These are phyloP conservation scores for Clitocybe nebularis DNA, from an alignment of 1,284 basidiomycete species.

Conservation along the genomic window DNA sequence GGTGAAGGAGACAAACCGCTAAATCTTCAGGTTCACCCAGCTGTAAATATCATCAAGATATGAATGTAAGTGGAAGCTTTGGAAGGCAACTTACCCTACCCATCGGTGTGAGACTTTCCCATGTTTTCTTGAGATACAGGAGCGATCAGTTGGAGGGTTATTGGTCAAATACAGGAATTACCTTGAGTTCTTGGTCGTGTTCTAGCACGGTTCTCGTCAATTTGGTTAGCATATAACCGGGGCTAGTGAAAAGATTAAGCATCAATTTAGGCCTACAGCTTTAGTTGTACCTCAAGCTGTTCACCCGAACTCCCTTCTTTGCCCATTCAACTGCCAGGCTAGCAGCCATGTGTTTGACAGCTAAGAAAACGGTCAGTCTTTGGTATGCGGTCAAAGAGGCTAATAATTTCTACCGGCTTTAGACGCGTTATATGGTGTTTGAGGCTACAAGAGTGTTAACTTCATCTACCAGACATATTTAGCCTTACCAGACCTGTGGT, in stretches of 20 bases:
- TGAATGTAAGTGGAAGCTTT: slow-evolving; percentile 5
- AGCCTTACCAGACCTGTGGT: slow-evolving; percentile 61
- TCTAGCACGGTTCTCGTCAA: slow-evolving; percentile 78
- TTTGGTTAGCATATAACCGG: slow-evolving; percentile 89
- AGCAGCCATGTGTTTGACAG: slow-evolving; percentile 86
- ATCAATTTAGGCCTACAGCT: neutral
- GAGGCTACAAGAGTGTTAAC: slow-evolving; percentile 46
- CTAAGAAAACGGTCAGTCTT: slow-evolving; percentile 28
- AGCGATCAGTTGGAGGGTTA: slow-evolving; percentile 1
- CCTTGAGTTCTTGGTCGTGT: slow-evolving; percentile 70
- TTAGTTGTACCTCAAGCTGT: slow-evolving; percentile 58
- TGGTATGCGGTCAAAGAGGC: slow-evolving; percentile 3
- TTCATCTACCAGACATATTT: neutral
- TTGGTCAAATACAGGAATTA: slow-evolving; percentile 29
- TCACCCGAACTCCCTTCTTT: slow-evolving; percentile 79
- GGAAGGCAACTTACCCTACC: slow-evolving; percentile 52
- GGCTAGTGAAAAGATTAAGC: slow-evolving; percentile 37
- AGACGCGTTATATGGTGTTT: slow-evolving; percentile 96
- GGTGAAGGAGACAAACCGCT: slow-evolving; percentile 41
- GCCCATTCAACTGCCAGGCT: slow-evolving; percentile 91
- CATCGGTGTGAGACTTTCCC: slow-evolving; percentile 91
- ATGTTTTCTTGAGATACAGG: slow-evolving; percentile 59
- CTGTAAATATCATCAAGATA: slow-evolving; percentile 28
- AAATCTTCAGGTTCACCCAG: slow-evolving; percentile 78
- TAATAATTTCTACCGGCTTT: slow-evolving; percentile 59